These are phyloP conservation scores for Plantago coronopus DNA, from an alignment of 305 asterid species.

Conservation along the genomic window DNA sequence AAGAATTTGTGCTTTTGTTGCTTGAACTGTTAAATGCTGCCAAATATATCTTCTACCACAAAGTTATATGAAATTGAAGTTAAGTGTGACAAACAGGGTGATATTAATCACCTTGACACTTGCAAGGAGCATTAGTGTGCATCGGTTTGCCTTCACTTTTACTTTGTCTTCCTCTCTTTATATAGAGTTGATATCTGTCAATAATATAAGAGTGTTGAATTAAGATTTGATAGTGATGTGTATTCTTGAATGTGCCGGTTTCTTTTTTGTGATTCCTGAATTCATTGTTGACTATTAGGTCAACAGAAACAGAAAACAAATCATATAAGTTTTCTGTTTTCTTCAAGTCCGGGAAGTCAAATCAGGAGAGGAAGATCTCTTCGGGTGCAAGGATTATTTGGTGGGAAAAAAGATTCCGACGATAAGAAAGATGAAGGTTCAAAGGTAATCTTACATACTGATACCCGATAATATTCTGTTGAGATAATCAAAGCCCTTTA, in stretches of 20 bases:
- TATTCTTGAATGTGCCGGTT: constrained; percentile 8
- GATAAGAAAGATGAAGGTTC: constrained; percentile 61
- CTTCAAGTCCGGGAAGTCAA: constrained; percentile 32
- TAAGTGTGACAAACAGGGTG: too few species aligned
- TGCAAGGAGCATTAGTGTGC: too few species aligned
- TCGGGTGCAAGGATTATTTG: constrained; percentile 65
- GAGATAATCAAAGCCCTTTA: constrained; percentile 11
- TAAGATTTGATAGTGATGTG: neutral
- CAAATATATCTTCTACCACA: too few species aligned
- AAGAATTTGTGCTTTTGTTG: too few species aligned
- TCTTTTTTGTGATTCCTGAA: constrained; percentile 2
- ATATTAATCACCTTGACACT: too few species aligned
- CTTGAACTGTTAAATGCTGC: too few species aligned
- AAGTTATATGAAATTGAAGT: too few species aligned
- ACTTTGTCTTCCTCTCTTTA: too few species aligned
- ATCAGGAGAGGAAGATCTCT: constrained; percentile 45
- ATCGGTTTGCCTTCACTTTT: neutral
- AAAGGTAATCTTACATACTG: constrained; percentile 43
- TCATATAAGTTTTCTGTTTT: constrained; percentile 33
- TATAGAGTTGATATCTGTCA: neutral
- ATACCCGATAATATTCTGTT: constrained; percentile 8
- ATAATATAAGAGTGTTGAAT: neutral
- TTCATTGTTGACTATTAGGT: constrained; percentile 35
- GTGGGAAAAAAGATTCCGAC: constrained; percentile 68
- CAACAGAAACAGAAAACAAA: constrained; percentile 34